Evolutionary conservation across 2,329 filamentous ascomycete genomes (phyloP), one percentile per base, ranked within the genome.

Genomic region (Pyrenochaeta sp.): DNA sequence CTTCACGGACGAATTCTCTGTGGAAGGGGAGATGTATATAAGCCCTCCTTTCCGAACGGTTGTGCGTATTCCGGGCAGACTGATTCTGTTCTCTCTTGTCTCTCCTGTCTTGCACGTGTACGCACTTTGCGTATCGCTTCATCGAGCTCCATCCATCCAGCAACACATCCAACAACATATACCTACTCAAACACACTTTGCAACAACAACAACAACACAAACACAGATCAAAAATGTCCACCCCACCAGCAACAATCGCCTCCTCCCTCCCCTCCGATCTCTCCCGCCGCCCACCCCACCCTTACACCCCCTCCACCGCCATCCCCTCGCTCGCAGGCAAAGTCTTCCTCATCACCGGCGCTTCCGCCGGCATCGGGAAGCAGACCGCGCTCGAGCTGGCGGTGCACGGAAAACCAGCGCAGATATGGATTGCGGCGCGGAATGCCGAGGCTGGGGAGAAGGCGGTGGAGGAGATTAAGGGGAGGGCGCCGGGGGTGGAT

Each of bases 341-440:
- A 32, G 30, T 32, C 3, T n/a, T 32, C 8, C 17, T 32, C 7
- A 32, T 32, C 15, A 32, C 30, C 18, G 30, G 30, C 3, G 30
- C 17, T 6, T 77, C 73, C 37, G 57, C 58, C 14, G 76, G 76
- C 4, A 58, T 78, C 2, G 75, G 76, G n/a, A 69, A 68, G 35
- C 64, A 72, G 47, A 63, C 69, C 7, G 58, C 74, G 14, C 55
- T 67, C 18, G 62, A 69, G 10, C 62, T 76, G n/a, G 63, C 71
- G 6, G 63, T 65, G 18, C 73, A 76, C 52, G 4, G 18, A n/a
- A 60, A 65, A 4, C 74, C 74, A 9, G 40, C 52, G 3, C 54
- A 67, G 1, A 69, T 79, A 35, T 74, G 68, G 52, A 61, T 79
- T 36, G 67, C 65, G 13, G 68, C 70, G 2, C 67, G 74, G 22